Evolutionary conservation across 1,284 basidiomycete genomes (phyloP).

Genomic region (Pseudozyma hubeiensis): DNA sequence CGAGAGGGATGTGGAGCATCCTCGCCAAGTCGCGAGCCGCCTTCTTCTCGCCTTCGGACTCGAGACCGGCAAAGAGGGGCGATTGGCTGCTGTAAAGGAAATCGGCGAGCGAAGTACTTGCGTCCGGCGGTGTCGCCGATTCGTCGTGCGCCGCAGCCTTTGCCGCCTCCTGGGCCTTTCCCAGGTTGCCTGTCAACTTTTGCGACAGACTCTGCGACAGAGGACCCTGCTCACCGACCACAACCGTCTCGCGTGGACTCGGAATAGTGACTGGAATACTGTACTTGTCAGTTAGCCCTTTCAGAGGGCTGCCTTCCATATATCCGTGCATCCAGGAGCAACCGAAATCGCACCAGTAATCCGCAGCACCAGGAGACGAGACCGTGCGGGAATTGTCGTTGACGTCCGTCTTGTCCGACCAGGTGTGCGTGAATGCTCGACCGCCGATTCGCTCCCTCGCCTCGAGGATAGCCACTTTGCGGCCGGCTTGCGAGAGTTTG

Average conservation of each 20-base stretch:
- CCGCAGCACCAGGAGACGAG: constrained; percentile 1
- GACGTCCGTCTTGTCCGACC: constrained; percentile 43
- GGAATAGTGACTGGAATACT: constrained; percentile 61
- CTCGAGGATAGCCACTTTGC: constrained; percentile 71
- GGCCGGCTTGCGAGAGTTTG: constrained; percentile 69
- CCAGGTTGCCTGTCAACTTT: constrained; percentile 46
- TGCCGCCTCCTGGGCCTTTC: constrained; percentile 45
- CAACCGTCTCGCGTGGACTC: constrained; percentile 35
- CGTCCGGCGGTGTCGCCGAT: constrained; percentile 49
- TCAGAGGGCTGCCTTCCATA: constrained; percentile 71
- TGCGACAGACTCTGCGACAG: constrained; percentile 25
- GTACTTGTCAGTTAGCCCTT: constrained; percentile 69
- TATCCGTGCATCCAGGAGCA: constrained; percentile 73
- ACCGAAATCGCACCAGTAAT: constrained; percentile 58
- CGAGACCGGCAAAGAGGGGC: constrained; percentile 47
- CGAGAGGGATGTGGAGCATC: constrained; percentile 71
- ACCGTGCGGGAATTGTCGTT: constrained; percentile 39
- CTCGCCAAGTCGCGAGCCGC: constrained; percentile 69
- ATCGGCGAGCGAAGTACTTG: constrained; percentile 62
- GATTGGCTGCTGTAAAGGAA: constrained; percentile 68
- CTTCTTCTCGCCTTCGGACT: constrained; percentile 76
- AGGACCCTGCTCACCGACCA: constrained; percentile 50
- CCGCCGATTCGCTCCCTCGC: constrained; percentile 72
- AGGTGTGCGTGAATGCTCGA: constrained; percentile 70
- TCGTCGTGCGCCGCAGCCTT: constrained; percentile 34